These are phyloP conservation scores for Lipomyces spencermartinsiae DNA, from an alignment of 805 yeast genomes.

Conservation along the genomic window DNA sequence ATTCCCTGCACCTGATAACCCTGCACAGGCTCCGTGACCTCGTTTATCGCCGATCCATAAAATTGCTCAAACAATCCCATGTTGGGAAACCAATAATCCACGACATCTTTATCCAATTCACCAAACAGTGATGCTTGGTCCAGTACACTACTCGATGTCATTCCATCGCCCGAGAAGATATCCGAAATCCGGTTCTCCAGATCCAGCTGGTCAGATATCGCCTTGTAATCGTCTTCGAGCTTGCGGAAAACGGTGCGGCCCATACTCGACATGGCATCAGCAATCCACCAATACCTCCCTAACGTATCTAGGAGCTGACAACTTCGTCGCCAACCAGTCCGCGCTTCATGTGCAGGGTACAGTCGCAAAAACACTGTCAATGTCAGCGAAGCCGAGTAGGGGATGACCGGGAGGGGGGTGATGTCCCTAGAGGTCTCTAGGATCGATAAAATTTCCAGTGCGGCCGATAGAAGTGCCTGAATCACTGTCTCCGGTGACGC, in stretches of 20 bases:
- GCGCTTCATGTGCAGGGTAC: slow-evolving; percentile 39
- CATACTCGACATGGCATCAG: slow-evolving; percentile 37
- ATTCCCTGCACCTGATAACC: background rate
- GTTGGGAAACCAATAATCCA: slow-evolving; percentile 41
- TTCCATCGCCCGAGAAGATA: slow-evolving; percentile 8
- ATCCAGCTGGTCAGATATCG: slow-evolving; percentile 19
- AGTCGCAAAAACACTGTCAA: slow-evolving; percentile 47
- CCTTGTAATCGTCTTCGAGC: slow-evolving; percentile 31
- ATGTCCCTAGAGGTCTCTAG: slow-evolving; percentile 18
- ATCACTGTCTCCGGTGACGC: slow-evolving; percentile 30
- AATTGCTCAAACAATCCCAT: slow-evolving; percentile 26
- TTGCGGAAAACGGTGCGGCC: slow-evolving; percentile 32
- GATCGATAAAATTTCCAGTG: slow-evolving; percentile 26
- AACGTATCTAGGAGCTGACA: slow-evolving; percentile 26
- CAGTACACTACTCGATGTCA: slow-evolving; percentile 33
- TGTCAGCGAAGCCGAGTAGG: slow-evolving; percentile 46
- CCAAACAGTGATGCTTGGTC: slow-evolving; percentile 40
- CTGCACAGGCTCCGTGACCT: background rate
- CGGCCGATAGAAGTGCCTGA: slow-evolving; percentile 26
- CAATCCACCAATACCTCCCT: slow-evolving; percentile 37
- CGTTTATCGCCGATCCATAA: slow-evolving; percentile 1
- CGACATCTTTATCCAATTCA: slow-evolving; percentile 39
- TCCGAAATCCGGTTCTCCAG: slow-evolving; percentile 26
- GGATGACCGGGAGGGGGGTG: slow-evolving; percentile 46
- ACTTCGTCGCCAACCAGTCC: slow-evolving; percentile 30